Evolutionary conservation across 768 basidiomycete species (phyloP).

Genomic region (Amanita phalloides): DNA sequence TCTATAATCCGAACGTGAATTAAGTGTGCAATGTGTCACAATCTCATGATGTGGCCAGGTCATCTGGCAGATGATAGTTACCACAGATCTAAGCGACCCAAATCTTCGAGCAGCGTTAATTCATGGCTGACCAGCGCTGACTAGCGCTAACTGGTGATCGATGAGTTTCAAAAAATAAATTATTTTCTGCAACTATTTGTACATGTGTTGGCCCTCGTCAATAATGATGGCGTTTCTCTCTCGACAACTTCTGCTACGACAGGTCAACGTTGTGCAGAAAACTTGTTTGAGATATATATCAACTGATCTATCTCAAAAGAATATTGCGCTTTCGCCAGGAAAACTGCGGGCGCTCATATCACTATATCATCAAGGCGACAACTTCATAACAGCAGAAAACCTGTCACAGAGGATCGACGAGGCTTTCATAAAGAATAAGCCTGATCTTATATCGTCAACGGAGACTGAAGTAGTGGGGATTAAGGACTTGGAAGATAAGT

Average conservation of each 20-base stretch:
- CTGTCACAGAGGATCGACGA: conserved; percentile 54
- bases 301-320: background rate
- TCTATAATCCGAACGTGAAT: too few species aligned
- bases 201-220: background rate
- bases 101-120: too few species aligned
- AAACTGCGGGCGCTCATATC: conserved; percentile 66
- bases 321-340: conserved; percentile 29
- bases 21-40: too few species aligned
- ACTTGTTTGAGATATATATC: background rate
- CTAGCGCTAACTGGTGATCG: too few species aligned
- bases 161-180: too few species aligned
- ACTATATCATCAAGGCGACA: conserved; percentile 67
- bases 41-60: too few species aligned
- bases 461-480: conserved; percentile 4
- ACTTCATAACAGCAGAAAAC: conserved; percentile 63
- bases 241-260: background rate
- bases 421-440: conserved; percentile 32
- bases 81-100: too few species aligned
- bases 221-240: background rate
- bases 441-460: background rate
- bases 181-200: background rate
- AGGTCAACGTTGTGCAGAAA: background rate
- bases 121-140: too few species aligned
- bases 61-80: too few species aligned
- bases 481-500: conserved; percentile 9